Conservation (phyloP, 441 rosid species). For the Syzygium malaccense region DNA sequence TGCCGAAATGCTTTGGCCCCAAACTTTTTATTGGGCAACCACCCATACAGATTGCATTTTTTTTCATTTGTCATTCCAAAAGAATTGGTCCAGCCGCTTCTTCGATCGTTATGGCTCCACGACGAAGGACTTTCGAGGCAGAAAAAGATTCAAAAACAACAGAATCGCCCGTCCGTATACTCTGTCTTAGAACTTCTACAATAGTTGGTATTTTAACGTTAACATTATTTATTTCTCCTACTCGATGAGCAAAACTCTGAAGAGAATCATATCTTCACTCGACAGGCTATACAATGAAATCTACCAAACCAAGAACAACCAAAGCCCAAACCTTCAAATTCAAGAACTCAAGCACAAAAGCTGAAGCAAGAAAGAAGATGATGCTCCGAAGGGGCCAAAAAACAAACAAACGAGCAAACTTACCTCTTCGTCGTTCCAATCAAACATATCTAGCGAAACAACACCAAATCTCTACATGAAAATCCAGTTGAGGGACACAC, state of each 20-base stretch:
- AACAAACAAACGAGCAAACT: not conserved
- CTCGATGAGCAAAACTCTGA: not conserved
- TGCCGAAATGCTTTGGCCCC: not conserved
- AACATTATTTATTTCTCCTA: not conserved
- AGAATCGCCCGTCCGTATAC: not conserved
- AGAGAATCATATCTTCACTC: not conserved
- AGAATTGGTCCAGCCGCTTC: not conserved
- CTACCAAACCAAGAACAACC: not conserved
- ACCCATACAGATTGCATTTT: not conserved
- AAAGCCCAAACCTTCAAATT: not conserved
- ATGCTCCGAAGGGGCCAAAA: not conserved
- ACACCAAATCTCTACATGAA: conserved; percentile 15
- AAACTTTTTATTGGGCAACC: not conserved
- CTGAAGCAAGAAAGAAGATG: not conserved
- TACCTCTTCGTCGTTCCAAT: conserved; percentile 99
- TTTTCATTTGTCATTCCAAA: not conserved
- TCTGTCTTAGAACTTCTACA: not conserved
- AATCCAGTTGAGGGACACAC: conserved; percentile 18
- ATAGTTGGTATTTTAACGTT: not conserved
- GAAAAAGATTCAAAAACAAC: not conserved
- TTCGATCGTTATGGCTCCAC: not conserved
- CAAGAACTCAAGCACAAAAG: not conserved
- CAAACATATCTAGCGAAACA: conserved; percentile 69
- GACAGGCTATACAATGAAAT: not conserved
- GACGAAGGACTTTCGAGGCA: not conserved